A percentile compares a stretch with the other conserved stretches of the same genome.
Conservation (phyloP, 352 stramenopile genomes). For the Phytophthora tubulina region DNA sequence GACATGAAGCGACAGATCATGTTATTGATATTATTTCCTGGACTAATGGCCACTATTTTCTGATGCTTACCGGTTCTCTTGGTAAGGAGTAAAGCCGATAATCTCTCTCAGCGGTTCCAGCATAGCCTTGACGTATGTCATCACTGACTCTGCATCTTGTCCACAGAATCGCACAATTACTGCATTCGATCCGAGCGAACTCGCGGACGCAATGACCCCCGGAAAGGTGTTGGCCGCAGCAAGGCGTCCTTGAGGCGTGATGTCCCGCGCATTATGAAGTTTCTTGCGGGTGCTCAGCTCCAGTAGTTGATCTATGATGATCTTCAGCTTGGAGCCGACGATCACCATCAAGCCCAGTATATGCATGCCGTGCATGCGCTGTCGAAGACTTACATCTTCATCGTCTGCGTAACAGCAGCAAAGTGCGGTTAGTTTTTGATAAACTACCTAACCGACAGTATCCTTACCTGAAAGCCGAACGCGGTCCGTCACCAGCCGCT, state of each 20-base stretch:
- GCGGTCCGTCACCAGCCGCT: conserved; percentile 71
- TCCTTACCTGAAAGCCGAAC: conserved; percentile 66
- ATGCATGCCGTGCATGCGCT: conserved; percentile 81
- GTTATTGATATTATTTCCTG: too few species aligned
- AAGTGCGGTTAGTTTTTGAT: background rate
- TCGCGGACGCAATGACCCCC: conserved; percentile 78
- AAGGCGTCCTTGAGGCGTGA: conserved; percentile 78
- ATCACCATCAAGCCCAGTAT: conserved; percentile 81
- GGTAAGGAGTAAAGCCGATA: conserved; percentile 73
- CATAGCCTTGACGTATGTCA: conserved; percentile 71
- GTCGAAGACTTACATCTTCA: conserved; percentile 65
- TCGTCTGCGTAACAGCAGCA: conserved; percentile 56
- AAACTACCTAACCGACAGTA: background rate
- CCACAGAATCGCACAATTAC: conserved; percentile 82
- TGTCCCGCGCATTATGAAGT: conserved; percentile 72
- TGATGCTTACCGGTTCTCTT: conserved; percentile 73
- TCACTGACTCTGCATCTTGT: conserved; percentile 66
- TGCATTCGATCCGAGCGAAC: conserved; percentile 62
- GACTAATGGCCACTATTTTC: background rate
- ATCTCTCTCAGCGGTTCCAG: conserved; percentile 62
- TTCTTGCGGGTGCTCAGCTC: conserved; percentile 78
- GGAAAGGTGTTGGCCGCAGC: conserved; percentile 51
- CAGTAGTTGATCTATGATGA: conserved; percentile 64
- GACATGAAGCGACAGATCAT: too few species aligned
- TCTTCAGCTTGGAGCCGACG: conserved; percentile 61